Base-by-base conservation (phyloP, 129 eudicot species). In the Gnaphalium uliginosum region DNA sequence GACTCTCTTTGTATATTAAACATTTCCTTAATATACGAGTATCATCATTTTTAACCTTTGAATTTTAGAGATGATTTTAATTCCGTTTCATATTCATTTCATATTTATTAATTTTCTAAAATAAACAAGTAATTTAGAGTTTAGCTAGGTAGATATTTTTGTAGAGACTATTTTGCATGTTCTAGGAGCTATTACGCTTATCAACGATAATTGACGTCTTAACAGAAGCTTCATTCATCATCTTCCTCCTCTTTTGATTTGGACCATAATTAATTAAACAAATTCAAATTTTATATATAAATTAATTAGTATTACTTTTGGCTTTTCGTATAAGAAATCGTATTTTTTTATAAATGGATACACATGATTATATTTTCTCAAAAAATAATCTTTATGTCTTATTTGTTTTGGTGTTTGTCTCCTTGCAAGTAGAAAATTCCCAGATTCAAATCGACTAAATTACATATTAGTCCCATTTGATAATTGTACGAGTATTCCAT, bases 121-220 rank as follows among this genome's bases (percentile, higher is more conserved):
- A 29, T 29, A 29, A 29, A 29, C 4, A 4, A 29, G 32, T 29
- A 29, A 29, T 29, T 29, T 29, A 22, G 33, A 13, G 32, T 59
- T n/a, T n/a, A n/a, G n/a, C n/a, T 62, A 41, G n/a, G 48, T 60
- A n/a, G 70, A 37, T 68, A 51, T 27, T 53, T 68, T 30, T 33
- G 26, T 35, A 15, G 58, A 76, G 22, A 67, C 26, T 23, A 67
- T 19, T 11, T 76, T 29, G 41, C 59, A 61, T 43, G 24, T 60
- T 73, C 41, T 24, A 41, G 21, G 25, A 24, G 22, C 58, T 67
- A 15, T 76, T 14, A 50, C 33, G 73, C 27, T 76, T 66, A 58
- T 37, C 80, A 67, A 39, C 58, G 74, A 76, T 54, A 76, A 66
- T 76, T 67, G 80, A 76, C 74, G 74, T 76, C 56, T 67, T 66